These are phyloP conservation scores for Phytophthora fragariae DNA, from an alignment of 352 stramenopile genomes.

Conservation along the genomic window DNA sequence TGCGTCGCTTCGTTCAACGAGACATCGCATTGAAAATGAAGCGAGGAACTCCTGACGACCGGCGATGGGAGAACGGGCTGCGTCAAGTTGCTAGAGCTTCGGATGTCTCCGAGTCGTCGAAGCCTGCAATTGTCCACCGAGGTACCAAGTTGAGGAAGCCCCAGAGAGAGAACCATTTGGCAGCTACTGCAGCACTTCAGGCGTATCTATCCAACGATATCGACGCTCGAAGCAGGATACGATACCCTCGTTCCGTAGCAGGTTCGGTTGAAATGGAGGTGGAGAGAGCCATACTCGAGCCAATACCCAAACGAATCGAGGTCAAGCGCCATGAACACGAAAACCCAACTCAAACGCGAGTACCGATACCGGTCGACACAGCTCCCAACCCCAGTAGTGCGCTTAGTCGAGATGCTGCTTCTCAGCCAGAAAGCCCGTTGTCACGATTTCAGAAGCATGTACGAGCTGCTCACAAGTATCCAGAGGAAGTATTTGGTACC, in stretches of 20 bases:
- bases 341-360: not conserved
- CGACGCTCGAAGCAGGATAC: constrained; percentile 29
- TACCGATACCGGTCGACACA: not conserved
- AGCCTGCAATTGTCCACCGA: not conserved
- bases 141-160: constrained; percentile 2
- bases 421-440: constrained; percentile 42
- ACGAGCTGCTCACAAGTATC: not conserved
- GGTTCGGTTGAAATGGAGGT: not conserved
- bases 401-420: not conserved
- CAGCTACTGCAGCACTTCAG: constrained; percentile 20
- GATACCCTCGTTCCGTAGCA: constrained; percentile 1
- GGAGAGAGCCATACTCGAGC: not conserved
- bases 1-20: constrained; percentile 29
- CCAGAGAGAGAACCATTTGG: constrained; percentile 4
- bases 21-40: constrained; percentile 20
- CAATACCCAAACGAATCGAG: not conserved
- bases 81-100: constrained; percentile 2
- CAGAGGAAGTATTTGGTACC: not conserved
- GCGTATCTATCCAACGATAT: constrained; percentile 23
- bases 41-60: constrained; percentile 12
- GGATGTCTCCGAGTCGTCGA: not conserved
- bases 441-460: constrained; percentile 59
- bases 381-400: not conserved
- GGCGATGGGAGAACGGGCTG: constrained; percentile 28
- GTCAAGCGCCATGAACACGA: not conserved